Evolutionary conservation across 2,329 filamentous ascomycete genomes (phyloP), one percentile per base, ranked within the genome.

Genomic region (Beauveria bassiana): DNA sequence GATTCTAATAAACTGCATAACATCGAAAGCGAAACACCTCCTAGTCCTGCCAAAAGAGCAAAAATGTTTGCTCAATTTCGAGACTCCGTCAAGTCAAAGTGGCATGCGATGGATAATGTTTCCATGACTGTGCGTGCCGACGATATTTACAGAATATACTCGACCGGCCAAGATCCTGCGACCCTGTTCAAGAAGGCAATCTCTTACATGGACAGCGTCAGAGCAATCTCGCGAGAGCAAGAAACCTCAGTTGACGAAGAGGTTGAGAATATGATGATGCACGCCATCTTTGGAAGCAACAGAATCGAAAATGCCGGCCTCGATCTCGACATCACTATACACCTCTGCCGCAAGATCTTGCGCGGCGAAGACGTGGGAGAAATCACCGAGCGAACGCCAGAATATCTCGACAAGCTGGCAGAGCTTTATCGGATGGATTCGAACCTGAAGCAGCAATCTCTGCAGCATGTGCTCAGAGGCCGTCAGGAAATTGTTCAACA

Each of bases 241-340:
- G 4, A 28, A 20, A 5, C 3, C 7, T 14, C 20, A 1, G 5
- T 55, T 31, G 3, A 24, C 26, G 61, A 59, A 3, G 64, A 64
- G 50, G 50, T 65, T 2, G 54, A 67, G 7, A 58, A 66, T 2
- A 38, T 59, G 10, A 62, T 68, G 45, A 55, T 66, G 5, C 66
- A 64, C 18, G 65, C 66, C 0, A 66, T 70, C 8, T 69, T 64
- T 28, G 68, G 69, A 8, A 70, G 68, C 24, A 70, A 70, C 55
- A 62, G n/a, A 61, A 70, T 69, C 3, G 69, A 70, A 31, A 6
- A 52, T 24, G 67, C 64, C 0, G 68, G 68, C 0, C 52, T 70
- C 2, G 45, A 31, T 2, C 58, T 58, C 5, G 59, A 67, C 2
- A 47, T 63, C 1, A 70, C 68, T 1, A 18, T 64, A 0, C 47